Base-by-base conservation (phyloP, 1,284 basidiomycete species). In the Pholiota adiposa region DNA sequence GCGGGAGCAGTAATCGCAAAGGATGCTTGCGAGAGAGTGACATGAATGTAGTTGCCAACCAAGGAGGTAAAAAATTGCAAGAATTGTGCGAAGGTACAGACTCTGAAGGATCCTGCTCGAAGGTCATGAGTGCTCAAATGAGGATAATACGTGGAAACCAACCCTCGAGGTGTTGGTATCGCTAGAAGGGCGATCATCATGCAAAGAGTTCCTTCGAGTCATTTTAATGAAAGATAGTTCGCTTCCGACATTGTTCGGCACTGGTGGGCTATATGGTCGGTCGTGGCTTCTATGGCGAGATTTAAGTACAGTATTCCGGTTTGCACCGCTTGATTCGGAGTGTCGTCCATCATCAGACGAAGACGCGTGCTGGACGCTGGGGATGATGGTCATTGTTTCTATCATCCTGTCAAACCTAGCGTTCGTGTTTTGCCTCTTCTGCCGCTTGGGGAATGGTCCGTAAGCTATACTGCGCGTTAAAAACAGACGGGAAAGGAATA, bases 331-430 rank as follows among this genome's bases (percentile, higher is more conserved):
- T 21, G 12, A 33, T 33, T 50, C 51, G 14, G 40, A 41, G 11
- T n/a, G 36, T 40, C 31, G 19, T 16, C 27, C 38, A 12, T 58
- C 50, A 29, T 48, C 33, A 36, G 50, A 21, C 7, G 51, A 33
- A 18, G 51, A 38, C 27, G 38, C 16, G 23, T 53, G 36, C 8
- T 57, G 48, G 48, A 62, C 56, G 18, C 63, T 56, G 31, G 77
- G 72, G 23, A 78, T 72, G 25, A 75, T 62, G 55, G 81, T 79
- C 73, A 88, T 82, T 3, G 81, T 78, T 52, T 83, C 77, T 21
- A 89, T 75, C 88, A 90, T 89, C 46, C 77, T 77, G 68, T 90
- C 88, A 63, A 83, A 89, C 34, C 82, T 81, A 21, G 78, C 68
- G 64, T 90, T 90, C 51, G 86, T 71, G n/a, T 79, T 80, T 43